These are phyloP conservation scores for Nemania bipapillata DNA, from an alignment of 2,329 filamentous ascomycete genomes.

Conservation along the genomic window DNA sequence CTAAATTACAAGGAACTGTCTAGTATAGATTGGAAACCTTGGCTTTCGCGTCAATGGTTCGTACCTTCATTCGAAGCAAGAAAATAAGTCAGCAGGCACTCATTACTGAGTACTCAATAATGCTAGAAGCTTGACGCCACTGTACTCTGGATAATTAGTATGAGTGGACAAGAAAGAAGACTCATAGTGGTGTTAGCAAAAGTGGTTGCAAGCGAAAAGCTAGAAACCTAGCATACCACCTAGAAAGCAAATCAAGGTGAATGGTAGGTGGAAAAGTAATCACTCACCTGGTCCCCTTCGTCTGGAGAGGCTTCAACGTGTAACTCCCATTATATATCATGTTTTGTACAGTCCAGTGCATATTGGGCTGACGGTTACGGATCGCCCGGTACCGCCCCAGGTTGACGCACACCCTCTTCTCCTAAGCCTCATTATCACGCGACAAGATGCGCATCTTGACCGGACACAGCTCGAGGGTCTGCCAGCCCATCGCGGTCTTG, in stretches of 20 bases:
- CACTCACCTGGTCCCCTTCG: slow-evolving; percentile 30
- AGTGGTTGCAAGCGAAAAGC: too few relatives aligned
- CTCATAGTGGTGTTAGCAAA: too few relatives aligned
- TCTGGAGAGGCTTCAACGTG: slow-evolving; percentile 17
- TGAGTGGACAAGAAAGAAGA: too few relatives aligned
- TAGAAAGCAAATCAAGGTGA: not conserved
- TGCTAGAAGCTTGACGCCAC: too few relatives aligned
- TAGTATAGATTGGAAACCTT: too few relatives aligned
- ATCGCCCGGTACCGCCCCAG: slow-evolving; percentile 24
- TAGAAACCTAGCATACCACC: not conserved
- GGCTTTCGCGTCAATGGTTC: too few relatives aligned
- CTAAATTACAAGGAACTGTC: too few relatives aligned
- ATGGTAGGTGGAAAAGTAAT: not conserved
- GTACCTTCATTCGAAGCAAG: too few relatives aligned
- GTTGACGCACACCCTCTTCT: slow-evolving; percentile 34
- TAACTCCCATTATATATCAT: slow-evolving; percentile 30
- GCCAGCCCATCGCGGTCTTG: slow-evolving; percentile 28
- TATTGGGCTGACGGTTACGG: slow-evolving; percentile 15
- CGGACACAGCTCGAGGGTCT: slow-evolving; percentile 35
- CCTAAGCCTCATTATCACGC: slow-evolving; percentile 27
- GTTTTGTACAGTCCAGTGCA: slow-evolving; percentile 38
- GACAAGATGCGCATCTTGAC: slow-evolving; percentile 35
- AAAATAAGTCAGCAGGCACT: too few relatives aligned
- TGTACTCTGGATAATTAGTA: too few relatives aligned
- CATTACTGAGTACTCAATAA: too few relatives aligned